Evolutionary conservation across 208 protist species (phyloP).

Genomic region (Crithidia brevicula): DNA sequence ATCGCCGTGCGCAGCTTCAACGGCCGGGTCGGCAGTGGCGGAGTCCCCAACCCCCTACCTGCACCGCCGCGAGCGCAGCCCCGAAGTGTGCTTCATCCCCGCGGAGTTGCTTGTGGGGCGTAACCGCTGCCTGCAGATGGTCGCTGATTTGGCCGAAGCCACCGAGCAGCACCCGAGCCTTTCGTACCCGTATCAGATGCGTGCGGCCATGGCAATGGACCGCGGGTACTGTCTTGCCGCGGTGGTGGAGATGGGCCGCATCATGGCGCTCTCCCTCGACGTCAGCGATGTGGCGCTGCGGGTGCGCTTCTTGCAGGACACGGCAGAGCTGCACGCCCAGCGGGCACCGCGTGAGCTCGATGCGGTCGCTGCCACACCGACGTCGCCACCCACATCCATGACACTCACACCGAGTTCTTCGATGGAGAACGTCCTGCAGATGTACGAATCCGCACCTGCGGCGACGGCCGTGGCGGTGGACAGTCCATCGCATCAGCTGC

Average conservation of each 20-base stretch:
- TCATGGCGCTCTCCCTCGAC: constrained; percentile 38
- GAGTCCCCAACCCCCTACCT: no score
- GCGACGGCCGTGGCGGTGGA: no score
- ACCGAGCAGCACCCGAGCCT: constrained; percentile 36
- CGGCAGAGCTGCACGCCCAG: constrained; percentile 6
- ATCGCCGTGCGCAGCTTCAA: no score
- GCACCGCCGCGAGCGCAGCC: constrained; percentile 34
- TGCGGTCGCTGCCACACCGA: background rate
- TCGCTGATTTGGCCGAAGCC: constrained; percentile 33
- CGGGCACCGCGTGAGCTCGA: background rate
- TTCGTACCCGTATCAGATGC: constrained; percentile 46
- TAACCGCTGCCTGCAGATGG: constrained; percentile 28
- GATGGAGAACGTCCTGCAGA: constrained; percentile 2
- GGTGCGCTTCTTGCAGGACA: constrained; percentile 41
- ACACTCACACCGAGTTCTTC: background rate
- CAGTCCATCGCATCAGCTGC: background rate
- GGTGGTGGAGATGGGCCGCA: constrained; percentile 34
- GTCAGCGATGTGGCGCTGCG: constrained; percentile 42
- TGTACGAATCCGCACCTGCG: background rate
- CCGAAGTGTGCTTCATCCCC: constrained; percentile 34
- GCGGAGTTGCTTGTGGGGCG: constrained; percentile 38
- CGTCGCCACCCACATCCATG: no score
- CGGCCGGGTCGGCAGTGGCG: no score
- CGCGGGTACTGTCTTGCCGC: constrained; percentile 39
- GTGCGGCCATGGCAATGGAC: constrained; percentile 57